Conservation (phyloP, 2,329 filamentous ascomycete species). For the Pseudogymnoascus sp. region DNA sequence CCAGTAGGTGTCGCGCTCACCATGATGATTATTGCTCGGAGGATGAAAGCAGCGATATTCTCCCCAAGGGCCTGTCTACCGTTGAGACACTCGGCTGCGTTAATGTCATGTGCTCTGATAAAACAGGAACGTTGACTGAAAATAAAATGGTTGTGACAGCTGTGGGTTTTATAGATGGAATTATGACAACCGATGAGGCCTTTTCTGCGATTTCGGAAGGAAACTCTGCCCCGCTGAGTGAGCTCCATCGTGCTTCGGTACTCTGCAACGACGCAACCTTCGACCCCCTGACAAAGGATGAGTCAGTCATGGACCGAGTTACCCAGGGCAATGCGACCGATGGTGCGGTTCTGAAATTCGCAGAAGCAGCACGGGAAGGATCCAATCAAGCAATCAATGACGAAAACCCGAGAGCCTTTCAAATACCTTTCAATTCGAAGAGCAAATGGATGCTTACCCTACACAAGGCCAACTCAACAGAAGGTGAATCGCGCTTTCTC, state of each 20-base stretch:
- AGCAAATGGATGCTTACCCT: slow-evolving; percentile 43
- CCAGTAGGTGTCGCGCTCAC: slow-evolving; percentile 61
- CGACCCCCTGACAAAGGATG: slow-evolving; percentile 32
- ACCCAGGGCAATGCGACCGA: slow-evolving; percentile 40
- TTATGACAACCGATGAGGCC: slow-evolving; percentile 30
- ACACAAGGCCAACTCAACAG: slow-evolving; percentile 1
- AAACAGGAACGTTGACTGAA: slow-evolving; percentile 61
- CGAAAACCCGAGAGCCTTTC: slow-evolving; percentile 28
- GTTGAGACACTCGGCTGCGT: slow-evolving; percentile 67
- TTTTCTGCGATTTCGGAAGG: slow-evolving; percentile 15
- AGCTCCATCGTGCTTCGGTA: slow-evolving; percentile 24
- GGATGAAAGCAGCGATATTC: slow-evolving; percentile 67
- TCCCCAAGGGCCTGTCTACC: slow-evolving; percentile 70
- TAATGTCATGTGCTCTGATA: slow-evolving; percentile 65
- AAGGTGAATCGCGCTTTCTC: slow-evolving; percentile 16
- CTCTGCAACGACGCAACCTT: slow-evolving; percentile 40
- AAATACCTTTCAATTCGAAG: slow-evolving; percentile 44
- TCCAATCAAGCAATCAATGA: slow-evolving; percentile 15
- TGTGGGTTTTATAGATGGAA: slow-evolving; percentile 18
- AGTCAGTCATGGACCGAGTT: slow-evolving; percentile 30
- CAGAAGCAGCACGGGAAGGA: slow-evolving; percentile 22
- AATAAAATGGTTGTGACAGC: slow-evolving; percentile 40
- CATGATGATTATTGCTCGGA: slow-evolving; percentile 64
- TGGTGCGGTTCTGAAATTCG: slow-evolving; percentile 36
- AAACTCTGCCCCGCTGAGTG: background rate